Evolutionary conservation across 176 grass and related monocot genomes (phyloP), one percentile per base, ranked within the genome.

Genomic region (Aegilops bicornis): DNA sequence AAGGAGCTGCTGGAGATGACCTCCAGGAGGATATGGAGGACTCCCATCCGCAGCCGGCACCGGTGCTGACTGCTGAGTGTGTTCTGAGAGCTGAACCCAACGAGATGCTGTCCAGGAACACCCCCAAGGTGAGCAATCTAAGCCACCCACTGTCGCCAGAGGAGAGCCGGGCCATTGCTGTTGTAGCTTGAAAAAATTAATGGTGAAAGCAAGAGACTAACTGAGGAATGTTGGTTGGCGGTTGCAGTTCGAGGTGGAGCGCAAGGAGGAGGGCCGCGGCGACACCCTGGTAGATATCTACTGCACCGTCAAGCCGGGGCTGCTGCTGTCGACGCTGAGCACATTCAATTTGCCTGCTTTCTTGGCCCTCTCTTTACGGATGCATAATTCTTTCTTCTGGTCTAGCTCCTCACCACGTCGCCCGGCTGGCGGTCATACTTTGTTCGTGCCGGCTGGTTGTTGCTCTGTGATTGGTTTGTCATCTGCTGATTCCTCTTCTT

Each of bases 231-330:
- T 39, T 39, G 37, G 37, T 39, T 48, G 45, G 40, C 2, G 10
- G 40, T 48, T 48, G 71, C 72, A 92, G 93, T 95, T 98, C 85
- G 88, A 98, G 36, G 96, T 95, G 66, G 93, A 95, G 81, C 81
- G 93, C n/a, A 92, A 94, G 86, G 90, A 89, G 30, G 70, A 33
- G 76, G 84, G 90, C 31, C 63, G 27, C 68, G 85, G 82, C 64
- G 96, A 95, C 69, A 98, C 96, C 14, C 85, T 90, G n/a, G 89
- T 95, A 66, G 96, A 92, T 90, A 93, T 98, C 79, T 98, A 92
- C 90, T 98, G 96, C 69, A 88, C 93, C 13, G 86, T 88, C 24
- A 98, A 94, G 84, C 96, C 96, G 2, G 93, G 96, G 17, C 69
- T 95, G 82, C 93, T 95, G 81, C 88, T 98, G 68, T 95, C 93